These are phyloP conservation scores for Xylona heveae DNA, from an alignment of 495 filamentous ascomycete species.

Conservation along the genomic window DNA sequence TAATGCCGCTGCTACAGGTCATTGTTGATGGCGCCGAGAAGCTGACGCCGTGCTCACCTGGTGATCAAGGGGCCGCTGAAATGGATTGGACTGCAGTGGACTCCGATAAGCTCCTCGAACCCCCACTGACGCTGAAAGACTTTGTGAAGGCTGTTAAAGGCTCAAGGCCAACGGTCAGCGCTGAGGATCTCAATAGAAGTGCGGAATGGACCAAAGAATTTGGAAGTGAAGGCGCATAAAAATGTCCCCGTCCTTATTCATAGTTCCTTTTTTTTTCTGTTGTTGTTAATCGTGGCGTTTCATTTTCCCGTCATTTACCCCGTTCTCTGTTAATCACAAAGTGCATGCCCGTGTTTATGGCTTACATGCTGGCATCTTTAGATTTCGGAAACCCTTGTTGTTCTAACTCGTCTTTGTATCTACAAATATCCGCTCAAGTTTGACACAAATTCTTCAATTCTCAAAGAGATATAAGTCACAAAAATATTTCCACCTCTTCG, in stretches of 20 bases:
- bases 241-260: not conserved
- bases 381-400: not conserved
- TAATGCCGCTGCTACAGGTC: conserved; percentile 27
- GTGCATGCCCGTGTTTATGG: too few species aligned
- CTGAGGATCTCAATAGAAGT: conserved; percentile 62
- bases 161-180: conserved; percentile 71
- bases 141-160: conserved; percentile 84
- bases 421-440: too few species aligned
- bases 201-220: conserved; percentile 93
- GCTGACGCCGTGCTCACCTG: conserved; percentile 84
- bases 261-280: not conserved
- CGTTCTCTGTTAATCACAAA: too few species aligned
- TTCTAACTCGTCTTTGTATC: not conserved
- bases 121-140: conserved; percentile 69
- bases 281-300: too few species aligned
- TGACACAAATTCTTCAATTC: too few species aligned
- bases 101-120: conserved; percentile 65
- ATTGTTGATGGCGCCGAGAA: conserved; percentile 48
- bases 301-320: too few species aligned
- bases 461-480: too few species aligned
- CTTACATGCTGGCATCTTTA: not conserved
- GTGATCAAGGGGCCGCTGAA: conserved; percentile 63
- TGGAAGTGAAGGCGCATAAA: conserved; percentile 67
- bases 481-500: too few species aligned
- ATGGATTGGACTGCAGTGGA: conserved; percentile 87